phyloP scores from a whole-genome alignment of 2,329 filamentous ascomycete species.

The Colletotrichum lentis region DNA sequence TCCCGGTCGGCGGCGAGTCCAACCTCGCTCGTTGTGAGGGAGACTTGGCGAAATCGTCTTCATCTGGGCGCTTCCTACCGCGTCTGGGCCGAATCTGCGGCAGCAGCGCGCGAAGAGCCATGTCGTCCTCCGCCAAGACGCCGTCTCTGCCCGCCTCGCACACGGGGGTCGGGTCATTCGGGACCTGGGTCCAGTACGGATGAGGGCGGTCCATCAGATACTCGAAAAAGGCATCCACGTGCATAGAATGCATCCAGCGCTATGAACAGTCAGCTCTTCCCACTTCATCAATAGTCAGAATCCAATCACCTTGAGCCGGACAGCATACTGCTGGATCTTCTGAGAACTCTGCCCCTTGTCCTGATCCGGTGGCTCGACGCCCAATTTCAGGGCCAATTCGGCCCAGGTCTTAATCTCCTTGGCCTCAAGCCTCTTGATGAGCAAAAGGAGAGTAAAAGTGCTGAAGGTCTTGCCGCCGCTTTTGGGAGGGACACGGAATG shows the following conservation, averaged over 20 bases:
- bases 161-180: slow-evolving; percentile 68
- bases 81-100: slow-evolving; percentile 75
- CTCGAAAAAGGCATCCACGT: slow-evolving; percentile 93
- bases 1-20: slow-evolving; percentile 42
- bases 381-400: slow-evolving; percentile 84
- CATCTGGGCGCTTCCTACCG: slow-evolving; percentile 70
- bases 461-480: slow-evolving; percentile 89
- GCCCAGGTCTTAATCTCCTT: slow-evolving; percentile 95
- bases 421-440: slow-evolving; percentile 79
- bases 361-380: slow-evolving; percentile 82
- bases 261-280: slow-evolving; percentile 46
- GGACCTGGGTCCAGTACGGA: slow-evolving; percentile 81
- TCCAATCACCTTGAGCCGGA: slow-evolving; percentile 78
- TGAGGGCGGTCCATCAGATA: slow-evolving; percentile 82
- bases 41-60: slow-evolving; percentile 60
- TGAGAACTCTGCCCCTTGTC: slow-evolving; percentile 89
- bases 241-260: slow-evolving; percentile 98
- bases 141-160: slow-evolving; percentile 77
- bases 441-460: slow-evolving; percentile 77
- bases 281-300: neutral
- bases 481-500: slow-evolving; percentile 81
- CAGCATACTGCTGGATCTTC: slow-evolving; percentile 94
- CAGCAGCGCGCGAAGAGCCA: slow-evolving; percentile 83
- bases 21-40: slow-evolving; percentile 64
- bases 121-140: slow-evolving; percentile 85